Percentiles rank a stretch among this genome's conserved stretches.
Evolutionary conservation across 2,329 filamentous ascomycete species (phyloP).

Genomic region (Grosmannia penicillata): DNA sequence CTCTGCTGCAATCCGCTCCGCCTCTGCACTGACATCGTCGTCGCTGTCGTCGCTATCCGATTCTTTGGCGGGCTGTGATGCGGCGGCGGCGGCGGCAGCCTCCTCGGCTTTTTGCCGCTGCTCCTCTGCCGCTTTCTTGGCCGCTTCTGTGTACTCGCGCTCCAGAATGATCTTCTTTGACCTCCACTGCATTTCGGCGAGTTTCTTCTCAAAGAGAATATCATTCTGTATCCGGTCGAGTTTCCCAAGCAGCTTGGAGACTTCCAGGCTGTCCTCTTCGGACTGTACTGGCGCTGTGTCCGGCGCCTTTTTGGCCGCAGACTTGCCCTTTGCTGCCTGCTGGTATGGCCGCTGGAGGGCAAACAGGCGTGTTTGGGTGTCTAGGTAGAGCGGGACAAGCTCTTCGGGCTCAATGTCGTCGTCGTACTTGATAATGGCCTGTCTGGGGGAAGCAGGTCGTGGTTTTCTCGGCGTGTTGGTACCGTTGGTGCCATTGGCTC

Average conservation of each 20-base stretch:
- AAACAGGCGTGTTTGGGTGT: slow-evolving; percentile 56
- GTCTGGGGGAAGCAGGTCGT: slow-evolving; percentile 22
- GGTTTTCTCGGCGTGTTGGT: slow-evolving; percentile 13
- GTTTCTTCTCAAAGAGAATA: slow-evolving; percentile 54
- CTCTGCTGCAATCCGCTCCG: slow-evolving; percentile 22
- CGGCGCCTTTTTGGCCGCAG: slow-evolving; percentile 21
- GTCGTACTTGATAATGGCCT: slow-evolving; percentile 37
- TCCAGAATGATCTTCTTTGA: slow-evolving; percentile 42
- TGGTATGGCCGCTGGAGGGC: slow-evolving; percentile 40
- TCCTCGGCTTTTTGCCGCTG: slow-evolving; percentile 15
- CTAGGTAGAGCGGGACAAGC: slow-evolving; percentile 61
- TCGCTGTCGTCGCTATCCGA: slow-evolving; percentile 14
- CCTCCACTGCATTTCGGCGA: slow-evolving; percentile 53
- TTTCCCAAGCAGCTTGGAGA: slow-evolving; percentile 56
- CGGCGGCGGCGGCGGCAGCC: slow-evolving; percentile 12
- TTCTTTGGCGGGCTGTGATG: slow-evolving; percentile 5
- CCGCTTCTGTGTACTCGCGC: slow-evolving; percentile 38
- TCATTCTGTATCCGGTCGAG: slow-evolving; percentile 65
- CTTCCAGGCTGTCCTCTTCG: slow-evolving; percentile 26
- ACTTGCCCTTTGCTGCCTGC: slow-evolving; percentile 20
- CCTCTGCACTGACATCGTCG: slow-evolving; percentile 39
- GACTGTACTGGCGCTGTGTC: neutral
- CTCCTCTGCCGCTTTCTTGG: slow-evolving; percentile 23
- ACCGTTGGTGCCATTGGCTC: too few species aligned
- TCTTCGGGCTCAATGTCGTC: slow-evolving; percentile 63